These are phyloP conservation scores for Fraxinus velutina DNA, from an alignment of 305 asterid species.

Conservation along the genomic window DNA sequence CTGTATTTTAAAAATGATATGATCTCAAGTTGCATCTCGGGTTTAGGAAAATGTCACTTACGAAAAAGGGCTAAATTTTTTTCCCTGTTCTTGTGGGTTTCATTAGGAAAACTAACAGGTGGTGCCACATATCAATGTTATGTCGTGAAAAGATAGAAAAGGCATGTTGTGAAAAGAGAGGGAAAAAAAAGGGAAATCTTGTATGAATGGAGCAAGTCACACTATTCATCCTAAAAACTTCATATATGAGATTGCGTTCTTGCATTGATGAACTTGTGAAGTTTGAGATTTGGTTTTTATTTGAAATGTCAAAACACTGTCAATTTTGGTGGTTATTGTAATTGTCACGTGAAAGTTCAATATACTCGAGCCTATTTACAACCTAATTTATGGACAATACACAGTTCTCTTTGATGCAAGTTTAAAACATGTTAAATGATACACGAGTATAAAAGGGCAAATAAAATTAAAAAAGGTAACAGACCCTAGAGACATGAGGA, in stretches of 20 bases:
- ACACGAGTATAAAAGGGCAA: background rate
- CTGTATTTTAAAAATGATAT: background rate
- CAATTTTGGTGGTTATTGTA: background rate
- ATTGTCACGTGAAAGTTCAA: background rate
- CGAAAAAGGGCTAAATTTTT: background rate
- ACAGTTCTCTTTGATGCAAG: background rate
- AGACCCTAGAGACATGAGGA: background rate
- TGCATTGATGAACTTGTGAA: background rate
- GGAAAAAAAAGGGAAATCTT: background rate
- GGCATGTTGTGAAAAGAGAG: background rate
- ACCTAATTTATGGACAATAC: background rate
- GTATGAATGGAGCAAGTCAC: background rate
- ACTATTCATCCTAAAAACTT: background rate
- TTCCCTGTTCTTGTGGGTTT: background rate
- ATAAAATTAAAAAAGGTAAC: background rate
- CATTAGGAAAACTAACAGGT: background rate
- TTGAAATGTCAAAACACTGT: background rate
- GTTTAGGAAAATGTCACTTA: background rate
- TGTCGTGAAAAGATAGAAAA: background rate
- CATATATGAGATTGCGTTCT: background rate
- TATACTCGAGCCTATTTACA: background rate
- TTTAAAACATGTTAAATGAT: background rate
- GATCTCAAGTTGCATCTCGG: background rate
- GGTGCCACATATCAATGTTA: background rate
- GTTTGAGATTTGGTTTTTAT: background rate